These are phyloP conservation scores for Neopestalotiopsis clavispora DNA, from an alignment of 2,329 filamentous ascomycete genomes.

Conservation along the genomic window DNA sequence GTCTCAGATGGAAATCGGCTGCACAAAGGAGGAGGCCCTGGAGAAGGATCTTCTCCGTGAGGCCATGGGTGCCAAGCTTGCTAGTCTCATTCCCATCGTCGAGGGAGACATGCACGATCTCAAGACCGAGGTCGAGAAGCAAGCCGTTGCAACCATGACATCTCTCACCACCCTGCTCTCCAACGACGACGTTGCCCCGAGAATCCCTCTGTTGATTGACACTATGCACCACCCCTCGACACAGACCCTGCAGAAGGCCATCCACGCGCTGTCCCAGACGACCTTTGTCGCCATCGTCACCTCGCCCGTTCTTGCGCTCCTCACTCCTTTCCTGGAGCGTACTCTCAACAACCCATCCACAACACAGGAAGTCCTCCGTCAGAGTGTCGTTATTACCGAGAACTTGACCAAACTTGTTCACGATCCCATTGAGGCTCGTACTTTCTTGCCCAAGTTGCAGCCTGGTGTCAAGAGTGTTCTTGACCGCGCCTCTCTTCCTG, in stretches of 20 bases:
- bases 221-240: conserved; percentile 94
- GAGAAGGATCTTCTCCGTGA: conserved; percentile 91
- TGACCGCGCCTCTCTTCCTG: conserved; percentile 87
- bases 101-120: conserved; percentile 96
- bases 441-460: conserved; percentile 92
- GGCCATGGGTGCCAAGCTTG: conserved; percentile 86
- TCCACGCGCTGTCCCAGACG: conserved; percentile 94
- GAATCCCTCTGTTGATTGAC: conserved; percentile 90
- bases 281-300: conserved; percentile 98
- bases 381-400: conserved; percentile 95
- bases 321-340: conserved; percentile 93
- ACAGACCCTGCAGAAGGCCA: conserved; percentile 90
- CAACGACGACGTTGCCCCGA: conserved; percentile 94
- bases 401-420: conserved; percentile 62
- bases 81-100: conserved; percentile 86
- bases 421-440: conserved; percentile 84
- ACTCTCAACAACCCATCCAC: conserved; percentile 91
- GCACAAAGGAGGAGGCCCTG: conserved; percentile 79
- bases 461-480: conserved; percentile 91
- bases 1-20: conserved; percentile 81
- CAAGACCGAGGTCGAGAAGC: conserved; percentile 86
- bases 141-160: conserved; percentile 90
- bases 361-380: conserved; percentile 89
- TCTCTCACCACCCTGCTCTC: conserved; percentile 87
- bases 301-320: conserved; percentile 89